Evolutionary conservation across 768 basidiomycete species (phyloP).

Genomic region (Boletellus ananiceps): DNA sequence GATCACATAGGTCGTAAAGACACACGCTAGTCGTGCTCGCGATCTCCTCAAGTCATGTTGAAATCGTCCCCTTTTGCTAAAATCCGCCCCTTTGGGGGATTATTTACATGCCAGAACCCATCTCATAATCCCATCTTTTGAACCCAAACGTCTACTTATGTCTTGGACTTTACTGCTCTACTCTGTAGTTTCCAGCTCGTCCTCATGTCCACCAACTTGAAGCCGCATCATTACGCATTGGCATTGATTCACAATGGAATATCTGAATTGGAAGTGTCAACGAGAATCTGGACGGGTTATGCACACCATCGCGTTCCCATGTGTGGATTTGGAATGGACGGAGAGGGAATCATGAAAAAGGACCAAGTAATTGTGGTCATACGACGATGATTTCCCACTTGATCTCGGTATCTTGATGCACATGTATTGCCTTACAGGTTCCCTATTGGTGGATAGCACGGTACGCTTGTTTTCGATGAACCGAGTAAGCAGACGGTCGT

Average conservation of each 20-base stretch:
- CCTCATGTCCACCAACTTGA: background rate
- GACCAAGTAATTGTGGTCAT: too few species aligned
- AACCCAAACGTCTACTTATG: constrained; percentile 16
- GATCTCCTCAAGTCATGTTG: constrained; percentile 56
- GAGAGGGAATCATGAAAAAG: background rate
- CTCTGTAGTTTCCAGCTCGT: background rate
- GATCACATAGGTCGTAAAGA: constrained; percentile 48
- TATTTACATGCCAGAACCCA: background rate
- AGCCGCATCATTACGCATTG: constrained; percentile 1
- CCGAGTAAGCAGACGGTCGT: too few species aligned
- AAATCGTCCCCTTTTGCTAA: constrained; percentile 10
- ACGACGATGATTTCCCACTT: too few species aligned
- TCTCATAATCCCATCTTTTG: constrained; percentile 11
- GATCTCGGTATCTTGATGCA: too few species aligned
- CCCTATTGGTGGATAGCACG: too few species aligned
- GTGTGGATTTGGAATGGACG: background rate
- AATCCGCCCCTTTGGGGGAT: constrained; percentile 1
- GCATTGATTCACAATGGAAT: constrained; percentile 4
- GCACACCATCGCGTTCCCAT: background rate
- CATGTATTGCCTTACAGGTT: too few species aligned
- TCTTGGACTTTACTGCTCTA: background rate
- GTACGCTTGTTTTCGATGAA: too few species aligned
- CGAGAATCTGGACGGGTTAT: too few species aligned
- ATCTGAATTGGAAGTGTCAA: constrained; percentile 3
- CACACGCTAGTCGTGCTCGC: constrained; percentile 52